Percentiles rank a stretch among this genome's conserved stretches.
phyloP scores from a whole-genome alignment of 2,329 filamentous ascomycete genomes.

The Clonostachys chloroleuca region DNA sequence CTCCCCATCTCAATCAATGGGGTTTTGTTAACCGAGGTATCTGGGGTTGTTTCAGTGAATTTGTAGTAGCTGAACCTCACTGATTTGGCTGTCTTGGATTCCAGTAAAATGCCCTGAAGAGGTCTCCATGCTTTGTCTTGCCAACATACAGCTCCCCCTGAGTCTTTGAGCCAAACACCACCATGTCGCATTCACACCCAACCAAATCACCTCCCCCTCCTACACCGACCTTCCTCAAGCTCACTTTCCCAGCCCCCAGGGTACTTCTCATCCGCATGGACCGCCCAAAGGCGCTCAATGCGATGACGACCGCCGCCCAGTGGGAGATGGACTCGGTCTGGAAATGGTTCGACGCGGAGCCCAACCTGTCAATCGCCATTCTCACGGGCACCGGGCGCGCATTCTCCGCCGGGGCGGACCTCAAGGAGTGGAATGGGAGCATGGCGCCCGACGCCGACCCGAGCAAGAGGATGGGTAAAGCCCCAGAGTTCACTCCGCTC shows the following conservation, averaged over 20 bases:
- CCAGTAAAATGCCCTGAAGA: too few species aligned
- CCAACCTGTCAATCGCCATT: slow-evolving; percentile 35
- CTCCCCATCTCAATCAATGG: too few species aligned
- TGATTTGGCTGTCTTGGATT: too few species aligned
- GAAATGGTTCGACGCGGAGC: slow-evolving; percentile 44
- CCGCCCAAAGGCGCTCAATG: slow-evolving; percentile 40
- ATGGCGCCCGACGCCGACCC: slow-evolving; percentile 3
- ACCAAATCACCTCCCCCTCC: slow-evolving; percentile 3
- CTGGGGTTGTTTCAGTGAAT: too few species aligned
- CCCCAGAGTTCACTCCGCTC: slow-evolving; percentile 29
- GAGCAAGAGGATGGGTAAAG: slow-evolving; percentile 8
- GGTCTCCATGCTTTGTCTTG: too few species aligned
- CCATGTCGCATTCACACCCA: not conserved
- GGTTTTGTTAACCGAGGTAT: too few species aligned
- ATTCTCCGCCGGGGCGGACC: slow-evolving; percentile 47
- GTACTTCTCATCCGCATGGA: slow-evolving; percentile 49
- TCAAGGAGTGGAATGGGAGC: slow-evolving; percentile 41
- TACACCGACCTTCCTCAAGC: slow-evolving; percentile 6
- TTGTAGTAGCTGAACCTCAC: too few species aligned
- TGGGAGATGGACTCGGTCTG: slow-evolving; percentile 40
- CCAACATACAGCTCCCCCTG: too few species aligned
- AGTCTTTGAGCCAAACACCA: not conserved
- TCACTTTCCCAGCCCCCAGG: slow-evolving; percentile 38
- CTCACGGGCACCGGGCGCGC: slow-evolving; percentile 42
- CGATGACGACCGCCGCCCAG: slow-evolving; percentile 29